These are phyloP conservation scores for Candida sphagnicola DNA, from an alignment of 805 yeast genomes.

Conservation along the genomic window DNA sequence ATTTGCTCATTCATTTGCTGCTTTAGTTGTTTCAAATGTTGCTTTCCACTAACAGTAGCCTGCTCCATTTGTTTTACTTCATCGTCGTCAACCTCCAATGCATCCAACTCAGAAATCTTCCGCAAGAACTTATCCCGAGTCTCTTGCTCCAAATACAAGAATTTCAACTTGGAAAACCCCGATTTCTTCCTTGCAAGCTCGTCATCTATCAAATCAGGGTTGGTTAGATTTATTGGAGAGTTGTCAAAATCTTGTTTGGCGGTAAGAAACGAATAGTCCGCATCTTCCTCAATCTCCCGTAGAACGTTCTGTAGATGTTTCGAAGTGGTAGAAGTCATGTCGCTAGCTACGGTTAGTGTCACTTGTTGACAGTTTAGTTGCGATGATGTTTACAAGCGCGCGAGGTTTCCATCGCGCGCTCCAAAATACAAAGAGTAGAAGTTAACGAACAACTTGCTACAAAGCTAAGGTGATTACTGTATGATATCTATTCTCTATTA, in stretches of 20 bases:
- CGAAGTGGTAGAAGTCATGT: not conserved
- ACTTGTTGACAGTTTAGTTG: too few relatives aligned
- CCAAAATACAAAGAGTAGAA: too few relatives aligned
- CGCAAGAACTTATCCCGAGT: slow-evolving; percentile 65
- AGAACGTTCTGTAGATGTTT: not conserved
- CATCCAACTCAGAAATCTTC: slow-evolving; percentile 32
- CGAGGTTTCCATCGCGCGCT: too few relatives aligned
- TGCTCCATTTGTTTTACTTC: slow-evolving; percentile 19
- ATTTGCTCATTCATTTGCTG: slow-evolving; percentile 22
- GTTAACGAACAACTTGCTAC: too few relatives aligned
- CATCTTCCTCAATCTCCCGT: not conserved
- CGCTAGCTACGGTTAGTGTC: not conserved
- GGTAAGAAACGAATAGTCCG: slow-evolving; percentile 4
- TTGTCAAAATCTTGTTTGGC: slow-evolving; percentile 14
- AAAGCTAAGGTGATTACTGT: too few relatives aligned
- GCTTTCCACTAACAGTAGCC: slow-evolving; percentile 18
- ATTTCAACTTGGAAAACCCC: slow-evolving; percentile 52
- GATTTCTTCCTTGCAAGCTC: slow-evolving; percentile 36
- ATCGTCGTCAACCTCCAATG: slow-evolving; percentile 8
- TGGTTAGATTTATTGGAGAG: slow-evolving; percentile 10
- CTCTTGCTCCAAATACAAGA: slow-evolving; percentile 67
- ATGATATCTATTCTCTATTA: not conserved
- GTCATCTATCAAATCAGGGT: slow-evolving; percentile 29
- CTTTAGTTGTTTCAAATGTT: slow-evolving; percentile 21
- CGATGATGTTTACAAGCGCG: too few relatives aligned